Evolutionary conservation across 768 basidiomycete species (phyloP).

Genomic region (Auriculariales sp.): DNA sequence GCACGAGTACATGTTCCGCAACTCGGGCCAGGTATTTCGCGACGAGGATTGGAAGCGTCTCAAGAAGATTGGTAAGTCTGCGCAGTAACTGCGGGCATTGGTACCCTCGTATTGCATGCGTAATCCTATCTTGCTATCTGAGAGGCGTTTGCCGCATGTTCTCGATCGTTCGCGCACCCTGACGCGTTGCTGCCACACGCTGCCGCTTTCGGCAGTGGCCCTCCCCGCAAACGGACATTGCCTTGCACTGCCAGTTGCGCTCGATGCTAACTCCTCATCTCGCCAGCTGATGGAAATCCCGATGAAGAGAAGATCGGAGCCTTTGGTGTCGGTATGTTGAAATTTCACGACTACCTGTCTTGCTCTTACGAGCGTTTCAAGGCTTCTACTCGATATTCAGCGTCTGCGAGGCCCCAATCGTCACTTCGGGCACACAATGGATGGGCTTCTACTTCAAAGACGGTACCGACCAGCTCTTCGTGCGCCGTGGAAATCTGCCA

Average conservation of each 20-base stretch:
- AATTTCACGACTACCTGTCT: conserved; percentile 11
- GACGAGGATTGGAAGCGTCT: conserved; percentile 80
- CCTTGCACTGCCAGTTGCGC: too few relatives aligned
- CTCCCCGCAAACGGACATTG: too few relatives aligned
- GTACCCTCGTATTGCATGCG: not conserved
- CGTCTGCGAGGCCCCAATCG: conserved; percentile 20
- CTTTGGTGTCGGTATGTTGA: conserved; percentile 62
- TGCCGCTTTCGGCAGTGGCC: too few relatives aligned
- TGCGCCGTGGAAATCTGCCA: conserved; percentile 58
- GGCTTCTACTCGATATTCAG: conserved; percentile 17
- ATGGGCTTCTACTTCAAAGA: conserved; percentile 97
- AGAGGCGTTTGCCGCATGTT: too few relatives aligned
- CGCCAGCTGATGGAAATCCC: conserved; percentile 77
- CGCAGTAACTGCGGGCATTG: not conserved
- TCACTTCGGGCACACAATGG: conserved; percentile 50
- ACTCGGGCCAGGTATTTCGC: conserved; percentile 73
- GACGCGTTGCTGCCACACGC: too few relatives aligned
- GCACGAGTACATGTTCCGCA: conserved; percentile 71
- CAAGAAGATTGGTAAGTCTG: conserved; percentile 64
- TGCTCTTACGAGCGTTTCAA: conserved; percentile 6
- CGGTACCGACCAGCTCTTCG: conserved; percentile 79
- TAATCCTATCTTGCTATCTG: conserved; percentile 5
- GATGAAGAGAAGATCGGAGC: conserved; percentile 92
- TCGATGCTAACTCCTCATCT: too few relatives aligned
- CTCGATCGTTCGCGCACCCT: too few relatives aligned